Evolutionary conservation across 75 land plant species (phyloP).

Genomic region (Isoetes taiwanensis): DNA sequence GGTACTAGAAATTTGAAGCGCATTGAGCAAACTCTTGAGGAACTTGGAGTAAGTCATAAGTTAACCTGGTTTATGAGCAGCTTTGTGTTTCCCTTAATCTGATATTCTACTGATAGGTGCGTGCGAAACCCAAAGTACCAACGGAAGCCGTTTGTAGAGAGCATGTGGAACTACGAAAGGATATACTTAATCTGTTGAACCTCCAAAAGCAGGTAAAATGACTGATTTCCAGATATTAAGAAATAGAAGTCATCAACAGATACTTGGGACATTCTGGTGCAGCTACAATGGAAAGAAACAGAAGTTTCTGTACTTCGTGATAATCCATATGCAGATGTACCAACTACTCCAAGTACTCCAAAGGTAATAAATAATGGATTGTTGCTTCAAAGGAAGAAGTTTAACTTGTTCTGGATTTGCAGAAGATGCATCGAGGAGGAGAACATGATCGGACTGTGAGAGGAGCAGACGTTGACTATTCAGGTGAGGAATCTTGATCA

Average conservation of each 20-base stretch:
- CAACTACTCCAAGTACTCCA: conserved; percentile 60
- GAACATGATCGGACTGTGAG: conserved; percentile 50
- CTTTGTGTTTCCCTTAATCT: conserved; percentile 2
- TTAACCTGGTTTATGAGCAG: neutral
- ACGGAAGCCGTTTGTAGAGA: conserved; percentile 83
- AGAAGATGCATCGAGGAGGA: conserved; percentile 41
- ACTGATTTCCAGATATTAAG: neutral
- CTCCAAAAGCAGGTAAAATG: conserved; percentile 77
- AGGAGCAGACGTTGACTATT: conserved; percentile 43
- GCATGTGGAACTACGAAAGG: conserved; percentile 90
- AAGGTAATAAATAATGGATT: conserved; percentile 34
- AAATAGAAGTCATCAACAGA: neutral
- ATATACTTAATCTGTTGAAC: conserved; percentile 57
- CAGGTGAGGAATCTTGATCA: conserved; percentile 33
- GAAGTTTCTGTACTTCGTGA: conserved; percentile 70
- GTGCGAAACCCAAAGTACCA: conserved; percentile 79
- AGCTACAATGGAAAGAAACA: conserved; percentile 80
- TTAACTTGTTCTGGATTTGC: conserved; percentile 7
- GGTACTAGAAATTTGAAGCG: conserved; percentile 64
- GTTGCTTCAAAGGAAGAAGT: neutral
- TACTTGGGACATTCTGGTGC: conserved; percentile 7
- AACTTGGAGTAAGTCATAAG: conserved; percentile 50
- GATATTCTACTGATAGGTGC: no score
- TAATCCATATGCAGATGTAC: conserved; percentile 50
- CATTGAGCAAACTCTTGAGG: conserved; percentile 77